These are phyloP conservation scores for Cryphonectria carpinicola DNA, from an alignment of 2,329 filamentous ascomycete species.

Conservation along the genomic window DNA sequence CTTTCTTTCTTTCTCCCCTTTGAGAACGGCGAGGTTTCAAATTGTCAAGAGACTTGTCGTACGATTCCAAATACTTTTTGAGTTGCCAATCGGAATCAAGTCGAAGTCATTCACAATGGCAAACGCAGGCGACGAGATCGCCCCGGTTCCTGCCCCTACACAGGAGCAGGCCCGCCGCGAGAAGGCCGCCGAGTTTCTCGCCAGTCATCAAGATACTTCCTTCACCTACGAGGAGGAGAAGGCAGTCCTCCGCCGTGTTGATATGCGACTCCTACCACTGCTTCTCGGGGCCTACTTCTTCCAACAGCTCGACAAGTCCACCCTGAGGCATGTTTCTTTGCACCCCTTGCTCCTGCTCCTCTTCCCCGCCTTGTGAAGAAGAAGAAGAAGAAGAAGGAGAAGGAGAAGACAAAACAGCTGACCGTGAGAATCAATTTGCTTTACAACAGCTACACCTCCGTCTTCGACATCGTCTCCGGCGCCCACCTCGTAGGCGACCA, in stretches of 20 bases:
- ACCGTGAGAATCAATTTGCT: background rate
- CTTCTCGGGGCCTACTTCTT: conserved; percentile 61
- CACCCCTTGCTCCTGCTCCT: conserved; percentile 1
- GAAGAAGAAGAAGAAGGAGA: too few species aligned
- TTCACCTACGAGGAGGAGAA: conserved; percentile 56
- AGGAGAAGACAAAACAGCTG: conserved; percentile 27
- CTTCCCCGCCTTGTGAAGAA: too few species aligned
- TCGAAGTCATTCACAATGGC: background rate
- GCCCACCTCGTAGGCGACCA: conserved; percentile 51
- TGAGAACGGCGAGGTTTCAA: background rate
- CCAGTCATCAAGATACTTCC: conserved; percentile 41
- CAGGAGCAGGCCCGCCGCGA: conserved; percentile 36
- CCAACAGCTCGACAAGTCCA: conserved; percentile 58
- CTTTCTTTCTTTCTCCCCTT: background rate
- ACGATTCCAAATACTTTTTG: background rate
- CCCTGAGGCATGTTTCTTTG: conserved; percentile 35
- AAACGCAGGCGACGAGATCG: conserved; percentile 31
- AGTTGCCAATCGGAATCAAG: background rate
- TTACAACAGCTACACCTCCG: conserved; percentile 45
- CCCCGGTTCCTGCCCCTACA: conserved; percentile 29
- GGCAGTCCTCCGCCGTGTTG: conserved; percentile 50
- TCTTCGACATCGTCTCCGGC: conserved; percentile 53
- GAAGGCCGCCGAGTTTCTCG: conserved; percentile 51
- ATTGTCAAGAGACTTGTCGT: background rate
- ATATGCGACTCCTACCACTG: conserved; percentile 53